These are phyloP conservation scores for Gracilaria vermiculophylla DNA, from an alignment of 23 red algal species.

Conservation along the genomic window DNA sequence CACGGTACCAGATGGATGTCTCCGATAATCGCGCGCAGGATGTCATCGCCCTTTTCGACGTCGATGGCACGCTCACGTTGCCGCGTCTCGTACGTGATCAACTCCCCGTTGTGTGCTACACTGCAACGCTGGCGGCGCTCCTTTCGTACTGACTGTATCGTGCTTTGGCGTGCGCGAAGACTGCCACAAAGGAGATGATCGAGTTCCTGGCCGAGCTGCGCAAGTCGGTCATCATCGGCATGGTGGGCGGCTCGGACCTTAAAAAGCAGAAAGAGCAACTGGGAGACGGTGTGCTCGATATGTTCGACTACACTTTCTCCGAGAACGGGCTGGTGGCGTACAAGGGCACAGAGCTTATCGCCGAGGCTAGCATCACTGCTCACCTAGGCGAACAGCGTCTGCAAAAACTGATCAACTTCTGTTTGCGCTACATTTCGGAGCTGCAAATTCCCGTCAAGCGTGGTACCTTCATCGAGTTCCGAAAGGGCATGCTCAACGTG, in stretches of 20 bases:
- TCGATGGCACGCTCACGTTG: slow-evolving; percentile 96
- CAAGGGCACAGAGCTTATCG: slow-evolving; percentile 76
- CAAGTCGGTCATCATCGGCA: slow-evolving; percentile 60
- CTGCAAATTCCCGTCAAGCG: slow-evolving; percentile 93
- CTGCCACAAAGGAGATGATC: slow-evolving; percentile 70
- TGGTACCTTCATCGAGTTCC: slow-evolving; percentile 99
- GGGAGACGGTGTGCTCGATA: slow-evolving; percentile 76
- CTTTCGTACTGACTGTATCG: neutral
- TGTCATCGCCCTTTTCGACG: slow-evolving; percentile 95
- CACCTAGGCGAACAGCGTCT: slow-evolving; percentile 86
- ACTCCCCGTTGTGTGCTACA: neutral
- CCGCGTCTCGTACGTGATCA: slow-evolving; percentile 72
- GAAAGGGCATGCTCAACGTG: slow-evolving; percentile 99
- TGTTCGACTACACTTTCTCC: slow-evolving; percentile 98
- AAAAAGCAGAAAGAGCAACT: slow-evolving; percentile 91
- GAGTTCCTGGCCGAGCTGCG: slow-evolving; percentile 76
- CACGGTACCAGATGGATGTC: slow-evolving; percentile 38
- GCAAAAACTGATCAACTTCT: slow-evolving; percentile 89
- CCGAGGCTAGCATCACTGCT: slow-evolving; percentile 66
- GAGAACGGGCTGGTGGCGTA: slow-evolving; percentile 96
- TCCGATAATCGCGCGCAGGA: slow-evolving; percentile 28
- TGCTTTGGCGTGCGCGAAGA: neutral
- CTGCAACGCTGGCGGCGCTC: neutral
- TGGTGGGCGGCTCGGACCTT: slow-evolving; percentile 93
- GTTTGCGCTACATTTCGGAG: slow-evolving; percentile 82